Evolutionary conservation across 805 yeast genomes (phyloP), one percentile per base, ranked within the genome.

Genomic region (Teunomyces atbi): DNA sequence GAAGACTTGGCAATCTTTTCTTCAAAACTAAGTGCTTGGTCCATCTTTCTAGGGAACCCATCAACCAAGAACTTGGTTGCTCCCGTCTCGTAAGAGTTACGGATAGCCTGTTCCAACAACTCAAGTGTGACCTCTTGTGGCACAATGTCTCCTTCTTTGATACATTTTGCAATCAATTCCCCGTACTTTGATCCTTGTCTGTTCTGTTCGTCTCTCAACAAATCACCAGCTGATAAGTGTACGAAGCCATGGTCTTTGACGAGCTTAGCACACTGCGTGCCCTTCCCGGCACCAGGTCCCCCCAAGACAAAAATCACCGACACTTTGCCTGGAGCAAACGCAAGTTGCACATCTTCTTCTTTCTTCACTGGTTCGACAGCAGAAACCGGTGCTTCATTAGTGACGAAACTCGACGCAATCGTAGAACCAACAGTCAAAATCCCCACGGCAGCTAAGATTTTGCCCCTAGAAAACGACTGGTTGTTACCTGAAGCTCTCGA

Each of bases 11-110:
- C 94, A 57, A 83, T 65, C 61, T 81, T 73, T 33, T 86, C 81
- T 69, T 92, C 98, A 64, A 92, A 92, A n/a, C 92, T 86, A 34
- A 86, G 49, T 0, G 98, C 98, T 73, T 92, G 99, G 68, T 94
- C 98, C 97, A 94, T 92, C 65, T 91, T 89, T 64, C 98, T 81
- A 41, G 99, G 99, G 78, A 94, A 92, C 0, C 99, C 99, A 65
- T 92, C 99, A 44, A 92, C 83, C 58, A 92, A 72, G 65, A 91
- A 92, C 55, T 81, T 81, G 44, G 74, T 76, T 19, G 68, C 73
- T 12, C 86, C 84, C n/a, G 73, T 61, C 16, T 48, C 38, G 52
- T 65, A 63, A 42, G 77, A 69, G 28, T 77, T 84, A 33, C 69
- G 58, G 69, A 92, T 90, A 7, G 97, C 96, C 51, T 86, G 83